A percentile compares a stretch with the other conserved stretches of the same genome.
Evolutionary conservation across 768 basidiomycete species (phyloP).

Genomic region (Lactarius hengduanensis): DNA sequence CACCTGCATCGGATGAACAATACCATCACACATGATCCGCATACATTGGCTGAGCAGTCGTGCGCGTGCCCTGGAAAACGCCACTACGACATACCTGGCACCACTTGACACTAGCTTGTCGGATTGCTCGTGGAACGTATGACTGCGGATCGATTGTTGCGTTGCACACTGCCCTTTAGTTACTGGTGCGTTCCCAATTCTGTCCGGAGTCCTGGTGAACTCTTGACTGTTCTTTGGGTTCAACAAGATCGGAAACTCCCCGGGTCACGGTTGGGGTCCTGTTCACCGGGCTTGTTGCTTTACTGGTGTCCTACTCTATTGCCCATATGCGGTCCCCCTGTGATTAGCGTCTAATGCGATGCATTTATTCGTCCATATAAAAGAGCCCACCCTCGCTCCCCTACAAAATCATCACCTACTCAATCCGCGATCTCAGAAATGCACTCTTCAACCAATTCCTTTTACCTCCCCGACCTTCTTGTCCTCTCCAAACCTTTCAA

Average conservation of each 20-base stretch:
- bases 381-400: neutral
- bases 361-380: slow-evolving; percentile 14
- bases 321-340: neutral
- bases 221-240: neutral
- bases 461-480: slow-evolving; percentile 58
- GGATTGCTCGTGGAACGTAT: slow-evolving; percentile 1
- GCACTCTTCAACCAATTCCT: slow-evolving; percentile 33
- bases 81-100: neutral
- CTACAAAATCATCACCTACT: neutral
- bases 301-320: neutral
- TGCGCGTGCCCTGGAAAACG: neutral
- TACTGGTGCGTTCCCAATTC: slow-evolving; percentile 4
- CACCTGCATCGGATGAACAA: neutral
- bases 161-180: slow-evolving; percentile 11
- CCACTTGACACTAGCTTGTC: slow-evolving; percentile 1
- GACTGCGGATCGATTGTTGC: neutral
- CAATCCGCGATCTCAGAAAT: neutral
- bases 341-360: slow-evolving; percentile 16
- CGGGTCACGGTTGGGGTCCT: neutral
- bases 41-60: neutral
- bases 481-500: slow-evolving; percentile 44
- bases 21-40: slow-evolving; percentile 10
- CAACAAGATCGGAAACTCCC: slow-evolving; percentile 15
- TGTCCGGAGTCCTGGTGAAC: neutral
- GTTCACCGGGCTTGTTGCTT: neutral